phyloP scores from a whole-genome alignment of 768 basidiomycete species.

The Hypholoma fasciculare region DNA sequence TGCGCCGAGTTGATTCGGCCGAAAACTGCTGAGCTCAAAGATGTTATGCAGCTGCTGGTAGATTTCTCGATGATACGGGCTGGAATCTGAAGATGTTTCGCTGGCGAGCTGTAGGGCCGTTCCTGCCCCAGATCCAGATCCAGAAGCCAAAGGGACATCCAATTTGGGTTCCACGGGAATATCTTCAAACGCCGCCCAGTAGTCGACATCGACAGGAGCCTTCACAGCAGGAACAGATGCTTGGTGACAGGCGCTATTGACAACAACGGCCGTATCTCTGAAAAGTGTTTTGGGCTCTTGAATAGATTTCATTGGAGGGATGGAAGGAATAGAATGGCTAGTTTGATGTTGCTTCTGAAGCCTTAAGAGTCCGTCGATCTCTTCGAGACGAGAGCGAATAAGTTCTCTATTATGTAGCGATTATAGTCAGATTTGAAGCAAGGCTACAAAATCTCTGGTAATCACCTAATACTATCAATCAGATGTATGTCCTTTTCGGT shows the following conservation, averaged over 20 bases:
- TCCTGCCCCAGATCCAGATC: neutral
- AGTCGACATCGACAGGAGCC: slow-evolving; percentile 40
- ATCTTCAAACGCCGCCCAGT: slow-evolving; percentile 49
- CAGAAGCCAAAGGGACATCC: neutral
- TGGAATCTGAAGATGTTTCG: slow-evolving; percentile 6
- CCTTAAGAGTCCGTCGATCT: neutral
- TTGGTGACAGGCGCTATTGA: neutral
- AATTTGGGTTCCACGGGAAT: slow-evolving; percentile 26
- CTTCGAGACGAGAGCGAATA: slow-evolving; percentile 11
- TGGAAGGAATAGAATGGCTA: neutral
- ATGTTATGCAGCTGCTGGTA: slow-evolving; percentile 48
- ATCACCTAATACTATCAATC: slow-evolving; percentile 42
- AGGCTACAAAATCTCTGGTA: neutral
- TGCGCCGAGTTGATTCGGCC: slow-evolving; percentile 84
- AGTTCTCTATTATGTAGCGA: slow-evolving; percentile 11
- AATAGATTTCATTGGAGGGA: neutral
- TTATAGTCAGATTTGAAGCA: neutral
- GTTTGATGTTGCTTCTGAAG: neutral
- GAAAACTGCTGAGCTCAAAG: slow-evolving; percentile 71
- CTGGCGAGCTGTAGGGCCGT: neutral
- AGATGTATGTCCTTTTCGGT: slow-evolving; percentile 36
- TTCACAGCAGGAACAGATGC: neutral
- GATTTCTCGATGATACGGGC: slow-evolving; percentile 49
- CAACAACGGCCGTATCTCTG: neutral
- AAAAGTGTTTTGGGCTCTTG: slow-evolving; percentile 12